A percentile compares a stretch with the other conserved stretches of the same genome.
phyloP scores from a whole-genome alignment of 2,329 filamentous ascomycete genomes.

The Hypoxylon rubiginosum region DNA sequence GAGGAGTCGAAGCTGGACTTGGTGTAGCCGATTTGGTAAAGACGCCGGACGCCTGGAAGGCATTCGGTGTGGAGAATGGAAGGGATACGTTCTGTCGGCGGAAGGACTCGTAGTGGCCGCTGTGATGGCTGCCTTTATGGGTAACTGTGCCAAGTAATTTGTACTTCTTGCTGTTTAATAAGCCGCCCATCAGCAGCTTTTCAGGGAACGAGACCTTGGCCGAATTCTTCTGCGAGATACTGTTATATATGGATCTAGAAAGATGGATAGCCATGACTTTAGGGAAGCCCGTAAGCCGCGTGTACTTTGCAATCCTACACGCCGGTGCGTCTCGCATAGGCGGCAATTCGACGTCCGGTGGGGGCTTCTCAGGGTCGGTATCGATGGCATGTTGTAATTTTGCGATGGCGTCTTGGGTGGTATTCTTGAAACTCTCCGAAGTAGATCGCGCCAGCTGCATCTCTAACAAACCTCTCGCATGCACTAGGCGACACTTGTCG shows the following conservation, averaged over 20 bases:
- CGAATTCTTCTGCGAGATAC: constrained; percentile 88
- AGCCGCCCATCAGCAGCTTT: constrained; percentile 82
- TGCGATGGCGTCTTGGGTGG: constrained; percentile 70
- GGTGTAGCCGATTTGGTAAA: constrained; percentile 75
- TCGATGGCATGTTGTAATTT: constrained; percentile 78
- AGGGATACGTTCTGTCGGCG: constrained; percentile 83
- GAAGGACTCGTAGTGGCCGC: constrained; percentile 97
- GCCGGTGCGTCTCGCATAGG: constrained; percentile 81
- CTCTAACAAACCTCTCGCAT: constrained; percentile 77
- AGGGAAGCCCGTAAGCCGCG: constrained; percentile 87
- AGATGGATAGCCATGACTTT: constrained; percentile 93
- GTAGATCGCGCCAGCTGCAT: constrained; percentile 69
- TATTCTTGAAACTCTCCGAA: constrained; percentile 65
- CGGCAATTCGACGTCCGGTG: constrained; percentile 80
- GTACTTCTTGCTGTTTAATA: constrained; percentile 84
- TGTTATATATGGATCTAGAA: constrained; percentile 91
- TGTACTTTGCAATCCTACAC: constrained; percentile 87
- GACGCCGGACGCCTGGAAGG: constrained; percentile 80
- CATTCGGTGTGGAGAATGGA: constrained; percentile 85
- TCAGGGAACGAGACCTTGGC: constrained; percentile 96
- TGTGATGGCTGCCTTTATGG: constrained; percentile 95
- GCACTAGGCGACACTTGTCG: constrained; percentile 88
- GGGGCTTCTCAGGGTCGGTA: constrained; percentile 83
- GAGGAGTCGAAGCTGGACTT: constrained; percentile 62
- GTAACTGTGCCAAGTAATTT: constrained; percentile 89